Evolutionary conservation across 2,329 filamentous ascomycete species (phyloP).

Genomic region (Aspergillus pseudonomiae): DNA sequence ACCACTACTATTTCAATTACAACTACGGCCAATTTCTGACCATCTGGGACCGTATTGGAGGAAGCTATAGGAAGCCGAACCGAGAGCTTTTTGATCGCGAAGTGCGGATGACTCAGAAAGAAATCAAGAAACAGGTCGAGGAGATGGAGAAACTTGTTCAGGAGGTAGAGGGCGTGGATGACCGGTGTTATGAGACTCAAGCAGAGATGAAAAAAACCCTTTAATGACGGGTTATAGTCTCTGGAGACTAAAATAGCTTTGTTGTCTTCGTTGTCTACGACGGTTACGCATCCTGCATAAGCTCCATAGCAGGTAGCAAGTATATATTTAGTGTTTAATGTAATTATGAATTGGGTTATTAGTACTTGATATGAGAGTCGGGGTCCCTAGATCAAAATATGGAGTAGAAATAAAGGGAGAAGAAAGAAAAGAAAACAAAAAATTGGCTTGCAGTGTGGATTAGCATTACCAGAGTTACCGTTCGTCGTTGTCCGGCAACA

Average conservation of each 20-base stretch:
- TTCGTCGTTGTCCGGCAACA: neutral
- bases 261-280: neutral
- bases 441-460: neutral
- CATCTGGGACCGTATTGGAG: conserved; percentile 84
- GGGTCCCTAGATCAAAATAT: neutral
- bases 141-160: conserved; percentile 18
- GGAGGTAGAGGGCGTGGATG: conserved; percentile 18
- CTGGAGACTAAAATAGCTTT: neutral
- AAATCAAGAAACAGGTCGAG: conserved; percentile 12
- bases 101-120: conserved; percentile 13
- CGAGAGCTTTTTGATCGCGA: conserved; percentile 14
- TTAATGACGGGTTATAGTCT: neutral
- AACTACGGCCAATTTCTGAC: conserved; percentile 97
- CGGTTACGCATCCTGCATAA: neutral
- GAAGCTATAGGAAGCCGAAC: conserved; percentile 53
- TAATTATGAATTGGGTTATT: neutral
- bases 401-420: neutral
- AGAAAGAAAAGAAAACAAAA: neutral
- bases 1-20: conserved; percentile 85
- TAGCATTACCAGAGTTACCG: neutral
- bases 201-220: conserved; percentile 7
- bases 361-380: neutral
- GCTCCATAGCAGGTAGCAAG: neutral
- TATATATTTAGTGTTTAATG: conserved; percentile 1
- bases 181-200: conserved; percentile 11